A percentile compares a stretch with the other conserved stretches of the same genome.
Evolutionary conservation across 2,329 filamentous ascomycete genomes (phyloP).

Genomic region (Trichoderma pleuroti): DNA sequence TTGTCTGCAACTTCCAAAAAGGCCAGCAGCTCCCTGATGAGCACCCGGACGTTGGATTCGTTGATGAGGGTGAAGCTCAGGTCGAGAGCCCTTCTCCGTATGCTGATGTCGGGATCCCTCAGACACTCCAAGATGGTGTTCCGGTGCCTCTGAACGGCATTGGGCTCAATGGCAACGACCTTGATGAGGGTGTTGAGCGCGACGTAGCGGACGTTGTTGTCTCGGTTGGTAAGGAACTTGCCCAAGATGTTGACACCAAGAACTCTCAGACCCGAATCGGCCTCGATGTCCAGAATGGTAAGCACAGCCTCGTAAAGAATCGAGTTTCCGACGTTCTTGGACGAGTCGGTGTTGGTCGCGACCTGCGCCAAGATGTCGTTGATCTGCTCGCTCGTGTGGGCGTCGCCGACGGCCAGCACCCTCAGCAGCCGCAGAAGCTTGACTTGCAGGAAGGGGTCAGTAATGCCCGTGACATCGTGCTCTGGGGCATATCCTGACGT

Average conservation of each 20-base stretch:
- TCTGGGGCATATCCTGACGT: slow-evolving; percentile 96
- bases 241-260: slow-evolving; percentile 97
- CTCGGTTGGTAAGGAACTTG: slow-evolving; percentile 96
- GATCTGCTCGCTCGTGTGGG: slow-evolving; percentile 89
- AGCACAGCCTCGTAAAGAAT: slow-evolving; percentile 96
- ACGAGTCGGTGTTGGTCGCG: slow-evolving; percentile 94
- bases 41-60: slow-evolving; percentile 87
- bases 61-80: slow-evolving; percentile 98
- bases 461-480: slow-evolving; percentile 97
- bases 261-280: slow-evolving; percentile 89
- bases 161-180: slow-evolving; percentile 95
- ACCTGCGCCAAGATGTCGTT: slow-evolving; percentile 98
- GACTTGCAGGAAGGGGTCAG: slow-evolving; percentile 95
- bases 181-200: slow-evolving; percentile 96
- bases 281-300: slow-evolving; percentile 96
- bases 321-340: slow-evolving; percentile 97
- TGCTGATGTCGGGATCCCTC: slow-evolving; percentile 96
- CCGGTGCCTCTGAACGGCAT: slow-evolving; percentile 92
- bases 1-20: slow-evolving; percentile 97
- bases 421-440: slow-evolving; percentile 87
- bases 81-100: slow-evolving; percentile 89
- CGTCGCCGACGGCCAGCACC: slow-evolving; percentile 81
- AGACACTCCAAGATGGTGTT: slow-evolving; percentile 97
- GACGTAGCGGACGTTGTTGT: slow-evolving; percentile 99
- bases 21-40: slow-evolving; percentile 88